Conservation (phyloP, 2,329 filamentous ascomycete genomes). For the Ophiosphaerella korrae region DNA sequence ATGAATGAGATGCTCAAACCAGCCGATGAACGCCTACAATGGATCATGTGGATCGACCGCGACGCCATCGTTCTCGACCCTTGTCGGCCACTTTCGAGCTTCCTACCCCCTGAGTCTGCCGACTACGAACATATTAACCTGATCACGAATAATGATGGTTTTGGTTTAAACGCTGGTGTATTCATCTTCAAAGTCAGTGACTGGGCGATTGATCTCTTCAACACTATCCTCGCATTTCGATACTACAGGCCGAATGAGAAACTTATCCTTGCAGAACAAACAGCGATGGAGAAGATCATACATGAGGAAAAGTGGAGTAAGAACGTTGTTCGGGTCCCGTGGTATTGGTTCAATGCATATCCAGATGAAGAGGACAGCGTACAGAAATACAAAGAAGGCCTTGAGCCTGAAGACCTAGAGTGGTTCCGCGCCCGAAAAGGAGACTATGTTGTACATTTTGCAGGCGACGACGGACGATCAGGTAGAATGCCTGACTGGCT, state of each 20-base stretch:
- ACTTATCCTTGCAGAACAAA: constrained; percentile 48
- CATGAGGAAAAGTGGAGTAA: constrained; percentile 38
- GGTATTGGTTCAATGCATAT: constrained; percentile 54
- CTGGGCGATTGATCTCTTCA: constrained; percentile 48
- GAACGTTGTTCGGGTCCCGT: constrained; percentile 44
- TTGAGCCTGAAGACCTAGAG: constrained; percentile 44
- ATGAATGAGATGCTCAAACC: constrained; percentile 45
- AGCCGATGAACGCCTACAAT: constrained; percentile 46
- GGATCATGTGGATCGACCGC: constrained; percentile 53
- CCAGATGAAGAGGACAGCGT: constrained; percentile 32
- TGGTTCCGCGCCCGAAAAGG: constrained; percentile 47
- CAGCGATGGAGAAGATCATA: constrained; percentile 48
- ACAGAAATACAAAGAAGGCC: constrained; percentile 31
- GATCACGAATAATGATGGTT: constrained; percentile 46
- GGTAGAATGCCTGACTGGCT: constrained; percentile 47
- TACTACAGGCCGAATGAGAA: constrained; percentile 43
- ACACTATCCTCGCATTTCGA: constrained; percentile 45
- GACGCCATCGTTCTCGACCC: constrained; percentile 53
- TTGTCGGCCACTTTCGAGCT: constrained; percentile 47
- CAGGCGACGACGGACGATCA: constrained; percentile 43
- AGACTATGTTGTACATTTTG: constrained; percentile 52
- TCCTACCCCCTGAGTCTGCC: constrained; percentile 37
- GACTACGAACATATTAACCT: constrained; percentile 34
- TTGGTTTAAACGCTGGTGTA: constrained; percentile 51
- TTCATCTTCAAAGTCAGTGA: constrained; percentile 48